Evolutionary conservation across 2,329 filamentous ascomycete species (phyloP).

Genomic region (Fusarium incarnatum): DNA sequence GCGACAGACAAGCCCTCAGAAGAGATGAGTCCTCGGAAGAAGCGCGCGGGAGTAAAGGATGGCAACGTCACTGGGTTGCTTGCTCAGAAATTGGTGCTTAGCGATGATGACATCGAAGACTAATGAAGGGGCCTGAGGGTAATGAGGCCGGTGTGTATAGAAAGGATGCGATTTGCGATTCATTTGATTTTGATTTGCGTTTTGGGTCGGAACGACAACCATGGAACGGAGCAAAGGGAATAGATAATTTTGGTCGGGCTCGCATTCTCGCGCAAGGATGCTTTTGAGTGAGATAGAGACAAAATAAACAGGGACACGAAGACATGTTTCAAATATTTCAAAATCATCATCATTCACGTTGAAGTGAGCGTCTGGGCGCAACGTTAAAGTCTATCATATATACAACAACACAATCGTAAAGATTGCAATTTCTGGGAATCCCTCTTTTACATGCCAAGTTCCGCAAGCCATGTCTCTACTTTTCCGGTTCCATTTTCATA

Average conservation of each 20-base stretch:
- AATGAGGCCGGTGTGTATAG: not conserved
- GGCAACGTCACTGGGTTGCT: constrained; percentile 57
- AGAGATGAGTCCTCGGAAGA: constrained; percentile 63
- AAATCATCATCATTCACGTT: constrained; percentile 43
- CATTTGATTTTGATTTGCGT: constrained; percentile 25
- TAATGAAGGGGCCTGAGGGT: constrained; percentile 48
- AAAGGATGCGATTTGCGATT: constrained; percentile 24
- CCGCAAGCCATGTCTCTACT: constrained; percentile 1
- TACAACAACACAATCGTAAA: constrained; percentile 31
- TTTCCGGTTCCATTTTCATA: constrained; percentile 26
- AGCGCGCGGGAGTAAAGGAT: constrained; percentile 53
- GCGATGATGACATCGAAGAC: constrained; percentile 89
- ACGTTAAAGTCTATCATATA: constrained; percentile 44
- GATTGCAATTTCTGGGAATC: constrained; percentile 30
- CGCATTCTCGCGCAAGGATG: constrained; percentile 6
- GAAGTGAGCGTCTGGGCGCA: constrained; percentile 38
- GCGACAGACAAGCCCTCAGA: constrained; percentile 71
- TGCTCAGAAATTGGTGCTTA: constrained; percentile 76
- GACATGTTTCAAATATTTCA: constrained; percentile 14
- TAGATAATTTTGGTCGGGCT: constrained; percentile 9
- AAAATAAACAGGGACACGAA: not conserved
- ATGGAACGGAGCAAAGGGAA: constrained; percentile 30
- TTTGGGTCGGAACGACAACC: constrained; percentile 5
- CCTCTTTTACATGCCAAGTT: constrained; percentile 14
- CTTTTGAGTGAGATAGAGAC: constrained; percentile 16